Evolutionary conservation across 192 early-diverging fungal genomes (phyloP), one percentile per base, ranked within the genome.

Genomic region (Gorgonomyces haynaldii): DNA sequence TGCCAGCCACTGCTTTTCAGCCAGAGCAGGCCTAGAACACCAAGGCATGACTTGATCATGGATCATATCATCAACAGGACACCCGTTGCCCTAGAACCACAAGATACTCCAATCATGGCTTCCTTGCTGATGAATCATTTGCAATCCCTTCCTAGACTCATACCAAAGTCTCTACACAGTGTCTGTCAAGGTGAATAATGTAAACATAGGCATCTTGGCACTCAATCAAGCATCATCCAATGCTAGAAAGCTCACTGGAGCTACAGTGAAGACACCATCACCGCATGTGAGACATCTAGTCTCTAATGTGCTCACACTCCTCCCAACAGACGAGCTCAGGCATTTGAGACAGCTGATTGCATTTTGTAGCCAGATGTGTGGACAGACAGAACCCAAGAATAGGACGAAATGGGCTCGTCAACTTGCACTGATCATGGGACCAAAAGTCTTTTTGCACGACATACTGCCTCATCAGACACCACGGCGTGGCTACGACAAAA

Each of bases 121-220:
- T n/a, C n/a, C n/a, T n/a, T n/a, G n/a, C n/a, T n/a, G n/a, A n/a
- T n/a, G n/a, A n/a, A n/a, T n/a, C n/a, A n/a, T n/a, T n/a, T n/a
- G n/a, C n/a, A n/a, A n/a, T n/a, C 69, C 69, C 17, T 62, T 86
- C 13, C 46, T 64, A 17, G 44, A 65, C n/a, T 54, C 53, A 58
- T 32, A 64, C 23, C 56, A 51, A 1, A 16, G 23, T 12, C 58
- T 58, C 34, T 65, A n/a, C 16, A 41, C 17, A 35, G 38, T 13
- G 46, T 26, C 3, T 49, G 46, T 20, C 46, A 49, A 38, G 46
- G n/a, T n/a, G n/a, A n/a, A n/a, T n/a, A n/a, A n/a, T n/a, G n/a
- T n/a, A n/a, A n/a, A n/a, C n/a, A n/a, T n/a, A n/a, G n/a, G 34
- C 31, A 49, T 38, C 23, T 26, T 49, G 7, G 46, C 46, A 8